Percentiles rank a stretch among this genome's conserved stretches.
phyloP scores from a whole-genome alignment of 2,329 filamentous ascomycete genomes.

The Fusarium nematophilum region DNA sequence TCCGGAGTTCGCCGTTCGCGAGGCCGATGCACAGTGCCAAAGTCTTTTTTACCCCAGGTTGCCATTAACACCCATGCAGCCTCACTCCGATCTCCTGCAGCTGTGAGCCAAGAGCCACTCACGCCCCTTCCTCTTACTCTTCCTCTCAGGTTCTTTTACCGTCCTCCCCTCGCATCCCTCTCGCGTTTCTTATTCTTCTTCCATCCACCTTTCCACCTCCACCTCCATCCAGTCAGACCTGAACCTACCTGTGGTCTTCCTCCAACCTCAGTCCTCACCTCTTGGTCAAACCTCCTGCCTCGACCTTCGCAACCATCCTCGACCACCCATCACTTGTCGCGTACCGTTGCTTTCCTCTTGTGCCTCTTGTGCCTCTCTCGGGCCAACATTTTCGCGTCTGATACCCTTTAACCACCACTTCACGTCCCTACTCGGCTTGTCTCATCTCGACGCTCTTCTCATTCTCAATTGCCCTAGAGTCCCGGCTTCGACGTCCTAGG shows the following conservation, averaged over 20 bases:
- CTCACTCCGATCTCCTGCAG: constrained; percentile 43
- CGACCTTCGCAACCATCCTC: constrained; percentile 13
- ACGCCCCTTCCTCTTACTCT: constrained; percentile 43
- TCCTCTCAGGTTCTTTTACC: constrained; percentile 42
- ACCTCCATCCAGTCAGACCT: constrained; percentile 13
- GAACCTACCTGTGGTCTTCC: constrained; percentile 6
- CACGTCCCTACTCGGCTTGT: constrained; percentile 2
- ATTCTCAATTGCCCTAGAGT: constrained; percentile 10
- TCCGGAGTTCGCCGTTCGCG: constrained; percentile 36
- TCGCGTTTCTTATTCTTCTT: constrained; percentile 41
- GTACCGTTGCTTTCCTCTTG: constrained; percentile 10
- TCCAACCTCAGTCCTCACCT: background rate
- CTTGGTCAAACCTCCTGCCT: constrained; percentile 12
- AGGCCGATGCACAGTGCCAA: constrained; percentile 39
- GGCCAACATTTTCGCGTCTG: constrained; percentile 16
- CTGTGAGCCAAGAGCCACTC: constrained; percentile 43
- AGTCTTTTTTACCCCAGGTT: constrained; percentile 39
- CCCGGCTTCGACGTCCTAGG: constrained; percentile 8
- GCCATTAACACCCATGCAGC: constrained; percentile 34
- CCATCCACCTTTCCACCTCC: constrained; percentile 37
- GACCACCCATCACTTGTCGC: constrained; percentile 16
- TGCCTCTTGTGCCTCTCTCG: constrained; percentile 26
- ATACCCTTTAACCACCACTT: constrained; percentile 10
- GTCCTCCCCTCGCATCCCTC: constrained; percentile 40
- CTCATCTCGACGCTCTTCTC: constrained; percentile 3